phyloP scores from a whole-genome alignment of 805 yeast genomes.

The Citeromyces nyonsensis region DNA sequence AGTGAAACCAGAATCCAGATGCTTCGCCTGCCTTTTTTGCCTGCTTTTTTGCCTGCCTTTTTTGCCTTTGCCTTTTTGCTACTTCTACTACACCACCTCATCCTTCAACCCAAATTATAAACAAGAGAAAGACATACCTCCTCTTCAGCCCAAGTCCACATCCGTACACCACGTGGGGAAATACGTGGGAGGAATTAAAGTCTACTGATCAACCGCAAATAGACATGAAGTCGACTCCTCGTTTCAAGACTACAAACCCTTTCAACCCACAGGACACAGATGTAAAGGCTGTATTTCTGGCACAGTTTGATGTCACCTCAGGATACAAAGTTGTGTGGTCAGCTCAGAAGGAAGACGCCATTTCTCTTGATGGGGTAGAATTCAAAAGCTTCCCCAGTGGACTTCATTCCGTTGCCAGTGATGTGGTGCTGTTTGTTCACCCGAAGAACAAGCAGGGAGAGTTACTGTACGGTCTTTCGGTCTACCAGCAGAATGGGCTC shows the following conservation, averaged over 20 bases:
- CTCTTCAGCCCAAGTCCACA: not conserved
- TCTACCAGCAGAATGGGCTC: conserved; percentile 27
- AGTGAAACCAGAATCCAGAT: too few relatives aligned
- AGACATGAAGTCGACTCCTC: too few relatives aligned
- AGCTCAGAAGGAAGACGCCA: conserved; percentile 1
- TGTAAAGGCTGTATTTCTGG: conserved; percentile 18
- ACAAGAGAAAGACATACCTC: not conserved
- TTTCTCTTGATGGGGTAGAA: conserved; percentile 30
- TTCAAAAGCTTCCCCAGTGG: conserved; percentile 60
- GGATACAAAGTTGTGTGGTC: conserved; percentile 36
- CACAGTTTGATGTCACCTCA: conserved; percentile 32
- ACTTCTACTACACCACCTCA: too few relatives aligned
- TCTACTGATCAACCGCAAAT: too few relatives aligned
- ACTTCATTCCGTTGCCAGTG: conserved; percentile 32
- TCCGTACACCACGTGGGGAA: too few relatives aligned
- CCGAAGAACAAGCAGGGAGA: conserved; percentile 9
- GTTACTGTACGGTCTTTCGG: conserved; percentile 31
- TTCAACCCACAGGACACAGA: too few relatives aligned
- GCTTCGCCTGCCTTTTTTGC: too few relatives aligned
- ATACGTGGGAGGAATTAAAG: too few relatives aligned
- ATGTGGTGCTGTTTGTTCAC: conserved; percentile 36
- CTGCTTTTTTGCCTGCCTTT: too few relatives aligned
- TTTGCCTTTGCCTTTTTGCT: too few relatives aligned
- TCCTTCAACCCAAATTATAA: not conserved
- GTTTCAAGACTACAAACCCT: too few relatives aligned